Conservation (phyloP, 441 rosid genomes). For the Mallotus repandus region DNA sequence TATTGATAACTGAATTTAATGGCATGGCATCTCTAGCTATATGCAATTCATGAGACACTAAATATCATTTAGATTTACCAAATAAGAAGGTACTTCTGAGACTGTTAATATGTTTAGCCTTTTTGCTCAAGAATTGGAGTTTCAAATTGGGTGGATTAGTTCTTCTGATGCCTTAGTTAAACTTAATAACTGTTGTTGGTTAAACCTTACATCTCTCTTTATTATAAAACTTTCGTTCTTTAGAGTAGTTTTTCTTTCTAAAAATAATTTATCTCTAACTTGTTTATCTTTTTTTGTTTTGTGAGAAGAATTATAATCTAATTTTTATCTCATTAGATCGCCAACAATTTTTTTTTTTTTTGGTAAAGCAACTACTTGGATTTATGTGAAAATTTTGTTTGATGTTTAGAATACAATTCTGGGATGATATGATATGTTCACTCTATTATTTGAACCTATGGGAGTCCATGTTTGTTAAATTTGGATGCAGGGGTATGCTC, state of each 20-base stretch:
- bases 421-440: not conserved
- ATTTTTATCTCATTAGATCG: not conserved
- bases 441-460: not conserved
- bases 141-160: not conserved
- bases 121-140: not conserved
- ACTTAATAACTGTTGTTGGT: too few relatives aligned
- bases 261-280: not conserved
- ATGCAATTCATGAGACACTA: not conserved
- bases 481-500: slow-evolving; percentile 78
- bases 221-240: too few relatives aligned
- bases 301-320: not conserved
- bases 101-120: too few relatives aligned
- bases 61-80: not conserved
- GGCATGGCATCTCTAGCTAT: not conserved
- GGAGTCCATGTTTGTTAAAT: slow-evolving; percentile 14
- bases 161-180: not conserved
- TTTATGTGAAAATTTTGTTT: not conserved
- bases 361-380: not conserved
- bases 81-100: not conserved
- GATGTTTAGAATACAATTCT: not conserved
- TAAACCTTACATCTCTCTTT: too few relatives aligned
- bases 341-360: not conserved
- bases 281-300: not conserved
- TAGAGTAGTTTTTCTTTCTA: not conserved
- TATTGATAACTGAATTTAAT: not conserved